Conservation (phyloP, 2,329 filamentous ascomycete genomes). For the Fusarium newnesense region DNA sequence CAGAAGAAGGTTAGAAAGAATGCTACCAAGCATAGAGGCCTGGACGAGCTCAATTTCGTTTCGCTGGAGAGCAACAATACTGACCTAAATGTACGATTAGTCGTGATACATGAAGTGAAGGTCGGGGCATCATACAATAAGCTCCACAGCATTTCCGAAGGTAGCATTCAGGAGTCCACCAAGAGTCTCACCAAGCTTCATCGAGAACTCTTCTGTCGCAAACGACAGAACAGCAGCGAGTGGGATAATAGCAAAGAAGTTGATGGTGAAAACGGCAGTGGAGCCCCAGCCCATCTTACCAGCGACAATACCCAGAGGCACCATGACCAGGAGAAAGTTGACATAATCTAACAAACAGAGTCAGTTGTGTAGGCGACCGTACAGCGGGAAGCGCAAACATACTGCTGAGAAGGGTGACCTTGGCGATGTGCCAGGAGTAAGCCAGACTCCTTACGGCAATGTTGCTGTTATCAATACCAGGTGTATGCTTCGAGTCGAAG, state of each 20-base stretch:
- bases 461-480: constrained; percentile 62
- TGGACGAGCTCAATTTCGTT: constrained; percentile 96
- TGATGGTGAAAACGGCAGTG: constrained; percentile 76
- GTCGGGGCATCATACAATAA: constrained; percentile 68
- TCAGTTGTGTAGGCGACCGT: constrained; percentile 9
- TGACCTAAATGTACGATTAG: constrained; percentile 69
- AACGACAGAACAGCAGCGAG: constrained; percentile 79
- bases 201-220: constrained; percentile 80
- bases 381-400: constrained; percentile 46
- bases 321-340: constrained; percentile 78
- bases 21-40: constrained; percentile 95
- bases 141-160: constrained; percentile 82
- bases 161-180: constrained; percentile 81
- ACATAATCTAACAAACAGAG: constrained; percentile 59
- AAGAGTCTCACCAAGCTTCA: constrained; percentile 77
- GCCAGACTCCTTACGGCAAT: constrained; percentile 57
- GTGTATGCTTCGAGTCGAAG: constrained; percentile 61
- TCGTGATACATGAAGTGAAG: not conserved
- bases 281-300: constrained; percentile 71
- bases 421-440: constrained; percentile 64
- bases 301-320: constrained; percentile 77
- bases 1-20: constrained; percentile 92
- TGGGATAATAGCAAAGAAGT: constrained; percentile 84
- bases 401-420: constrained; percentile 69
- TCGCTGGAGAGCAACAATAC: constrained; percentile 87